Percentiles rank a stretch among this genome's conserved stretches.
Evolutionary conservation across 495 filamentous ascomycete species (phyloP).

Genomic region (Penicillium crystallinum): DNA sequence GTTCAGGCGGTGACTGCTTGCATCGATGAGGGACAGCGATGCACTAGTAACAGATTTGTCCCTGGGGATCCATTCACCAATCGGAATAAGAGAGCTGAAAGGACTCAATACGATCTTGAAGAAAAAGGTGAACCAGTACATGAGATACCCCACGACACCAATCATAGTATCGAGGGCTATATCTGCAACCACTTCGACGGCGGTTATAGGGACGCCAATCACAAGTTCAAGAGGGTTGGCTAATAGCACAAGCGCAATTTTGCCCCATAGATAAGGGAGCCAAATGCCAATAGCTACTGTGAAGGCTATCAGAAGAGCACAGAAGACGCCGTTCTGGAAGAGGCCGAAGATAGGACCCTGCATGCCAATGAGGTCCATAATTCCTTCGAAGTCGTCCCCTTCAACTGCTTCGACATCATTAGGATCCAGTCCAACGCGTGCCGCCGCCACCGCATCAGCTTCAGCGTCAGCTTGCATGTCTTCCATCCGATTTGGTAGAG

Average conservation of each 20-base stretch:
- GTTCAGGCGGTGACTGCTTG: constrained; percentile 37
- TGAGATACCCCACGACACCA: constrained; percentile 49
- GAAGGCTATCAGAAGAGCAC: constrained; percentile 78
- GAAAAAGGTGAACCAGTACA: constrained; percentile 48
- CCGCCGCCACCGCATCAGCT: constrained; percentile 27
- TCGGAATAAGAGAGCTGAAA: constrained; percentile 36
- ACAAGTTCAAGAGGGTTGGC: constrained; percentile 69
- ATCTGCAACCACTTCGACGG: constrained; percentile 66
- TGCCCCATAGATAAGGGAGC: constrained; percentile 86
- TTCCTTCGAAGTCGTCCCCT: constrained; percentile 94
- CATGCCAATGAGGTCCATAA: constrained; percentile 95
- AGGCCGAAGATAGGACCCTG: constrained; percentile 85
- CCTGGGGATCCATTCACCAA: constrained; percentile 34
- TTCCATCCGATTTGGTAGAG: constrained; percentile 34
- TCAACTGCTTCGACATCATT: constrained; percentile 62
- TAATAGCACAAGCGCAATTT: constrained; percentile 69
- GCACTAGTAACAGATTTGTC: constrained; percentile 40
- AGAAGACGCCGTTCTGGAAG: constrained; percentile 91
- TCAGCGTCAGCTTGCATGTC: constrained; percentile 16
- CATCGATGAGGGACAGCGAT: constrained; percentile 44
- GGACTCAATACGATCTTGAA: constrained; percentile 43
- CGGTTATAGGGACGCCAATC: constrained; percentile 63
- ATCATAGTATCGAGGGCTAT: constrained; percentile 59
- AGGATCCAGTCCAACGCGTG: constrained; percentile 48
- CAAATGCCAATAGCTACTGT: constrained; percentile 83